phyloP scores from a whole-genome alignment of 2,329 filamentous ascomycete genomes.

The Chalaropsis thielavioides region DNA sequence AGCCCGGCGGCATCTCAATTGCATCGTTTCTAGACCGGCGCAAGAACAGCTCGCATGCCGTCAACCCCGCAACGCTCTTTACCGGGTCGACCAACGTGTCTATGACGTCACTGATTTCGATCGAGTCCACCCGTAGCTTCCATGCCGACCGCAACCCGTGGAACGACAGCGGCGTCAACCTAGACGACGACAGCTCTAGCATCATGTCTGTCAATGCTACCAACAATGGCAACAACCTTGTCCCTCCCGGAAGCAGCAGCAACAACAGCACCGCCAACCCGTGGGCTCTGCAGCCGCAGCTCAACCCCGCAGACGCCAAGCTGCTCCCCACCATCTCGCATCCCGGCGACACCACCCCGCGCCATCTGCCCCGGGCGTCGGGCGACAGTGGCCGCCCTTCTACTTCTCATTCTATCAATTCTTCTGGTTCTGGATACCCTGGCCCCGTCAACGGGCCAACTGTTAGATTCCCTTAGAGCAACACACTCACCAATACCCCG shows the following conservation, averaged over 20 bases:
- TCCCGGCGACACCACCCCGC: slow-evolving; percentile 68
- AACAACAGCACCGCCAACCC: slow-evolving; percentile 40
- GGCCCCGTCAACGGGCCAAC: slow-evolving; percentile 65
- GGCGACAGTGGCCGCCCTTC: slow-evolving; percentile 84
- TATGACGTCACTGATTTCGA: slow-evolving; percentile 88
- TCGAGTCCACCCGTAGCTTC: slow-evolving; percentile 85
- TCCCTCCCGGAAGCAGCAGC: slow-evolving; percentile 15
- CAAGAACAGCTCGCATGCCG: slow-evolving; percentile 83
- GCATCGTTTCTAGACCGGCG: slow-evolving; percentile 90
- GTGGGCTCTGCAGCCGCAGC: slow-evolving; percentile 47
- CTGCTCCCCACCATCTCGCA: slow-evolving; percentile 46
- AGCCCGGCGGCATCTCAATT: slow-evolving; percentile 89
- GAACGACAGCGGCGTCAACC: slow-evolving; percentile 95
- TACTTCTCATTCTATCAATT: slow-evolving; percentile 88
- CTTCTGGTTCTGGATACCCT: slow-evolving; percentile 60
- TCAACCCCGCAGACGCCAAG: slow-evolving; percentile 51
- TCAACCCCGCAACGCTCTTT: slow-evolving; percentile 63
- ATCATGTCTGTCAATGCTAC: slow-evolving; percentile 14
- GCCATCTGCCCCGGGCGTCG: slow-evolving; percentile 69
- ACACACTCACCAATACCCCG: slow-evolving; percentile 30
- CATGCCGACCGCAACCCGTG: slow-evolving; percentile 89
- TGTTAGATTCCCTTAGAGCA: slow-evolving; percentile 43
- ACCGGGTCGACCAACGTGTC: slow-evolving; percentile 84
- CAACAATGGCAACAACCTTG: slow-evolving; percentile 1
- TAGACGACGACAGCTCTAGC: slow-evolving; percentile 52